Evolutionary conservation across 2,329 filamentous ascomycete species (phyloP).

Genomic region (Talaromyces sp.): DNA sequence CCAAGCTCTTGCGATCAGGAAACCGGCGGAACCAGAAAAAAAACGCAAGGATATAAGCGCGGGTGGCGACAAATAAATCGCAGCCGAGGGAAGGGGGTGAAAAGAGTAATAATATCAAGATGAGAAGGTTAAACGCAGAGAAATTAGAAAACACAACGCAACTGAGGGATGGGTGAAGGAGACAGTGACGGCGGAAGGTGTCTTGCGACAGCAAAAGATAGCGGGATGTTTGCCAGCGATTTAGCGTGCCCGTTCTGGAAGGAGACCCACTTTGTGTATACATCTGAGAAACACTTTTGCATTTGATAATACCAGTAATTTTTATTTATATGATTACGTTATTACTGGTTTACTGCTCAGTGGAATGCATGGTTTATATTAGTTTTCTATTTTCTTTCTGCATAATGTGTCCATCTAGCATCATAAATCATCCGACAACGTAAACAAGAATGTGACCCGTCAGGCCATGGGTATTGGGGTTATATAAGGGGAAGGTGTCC

Average conservation of each 20-base stretch:
- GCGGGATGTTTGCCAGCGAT: not conserved
- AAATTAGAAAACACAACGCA: not conserved
- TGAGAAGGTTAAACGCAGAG: not conserved
- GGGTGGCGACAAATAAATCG: not conserved
- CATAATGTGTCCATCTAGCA: not conserved
- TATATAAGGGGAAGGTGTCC: not conserved
- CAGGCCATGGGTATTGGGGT: not conserved
- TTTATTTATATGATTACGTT: too few relatives aligned
- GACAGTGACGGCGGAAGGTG: not conserved
- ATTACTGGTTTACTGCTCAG: not conserved
- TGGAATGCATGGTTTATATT: not conserved
- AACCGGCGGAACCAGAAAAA: not conserved
- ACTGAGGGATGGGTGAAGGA: not conserved
- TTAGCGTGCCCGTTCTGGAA: not conserved
- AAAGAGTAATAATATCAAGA: not conserved
- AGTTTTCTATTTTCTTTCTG: not conserved
- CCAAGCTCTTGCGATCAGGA: not conserved
- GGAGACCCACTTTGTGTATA: not conserved
- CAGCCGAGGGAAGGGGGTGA: not conserved
- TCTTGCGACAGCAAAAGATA: not conserved
- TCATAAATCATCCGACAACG: not conserved
- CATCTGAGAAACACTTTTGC: not conserved
- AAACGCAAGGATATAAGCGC: not conserved
- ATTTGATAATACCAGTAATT: not conserved
- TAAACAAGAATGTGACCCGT: not conserved